A percentile compares a stretch with the other conserved stretches of the same genome.
phyloP scores from a whole-genome alignment of 106 monocot genomes.

The Dioscorea zingiberensis region DNA sequence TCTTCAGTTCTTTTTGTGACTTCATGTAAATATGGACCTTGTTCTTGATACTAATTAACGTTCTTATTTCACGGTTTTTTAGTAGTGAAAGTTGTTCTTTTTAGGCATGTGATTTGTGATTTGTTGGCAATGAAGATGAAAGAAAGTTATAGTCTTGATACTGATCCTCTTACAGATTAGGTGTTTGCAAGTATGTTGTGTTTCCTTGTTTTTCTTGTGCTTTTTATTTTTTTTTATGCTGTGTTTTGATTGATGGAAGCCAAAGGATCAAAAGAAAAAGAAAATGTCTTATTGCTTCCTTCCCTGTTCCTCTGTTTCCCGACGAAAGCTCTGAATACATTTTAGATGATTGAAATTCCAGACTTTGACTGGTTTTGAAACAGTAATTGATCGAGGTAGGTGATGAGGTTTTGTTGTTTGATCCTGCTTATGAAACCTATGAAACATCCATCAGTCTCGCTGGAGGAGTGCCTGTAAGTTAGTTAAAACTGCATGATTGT shows the following conservation, averaged over 20 bases:
- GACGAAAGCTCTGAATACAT: no score
- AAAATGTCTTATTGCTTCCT: not conserved
- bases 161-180: constrained; percentile 63
- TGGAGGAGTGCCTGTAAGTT: constrained; percentile 80
- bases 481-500: not conserved
- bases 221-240: not conserved
- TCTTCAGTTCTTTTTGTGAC: no score
- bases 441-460: constrained; percentile 65
- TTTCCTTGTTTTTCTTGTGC: not conserved
- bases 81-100: no score
- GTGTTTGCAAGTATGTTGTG: constrained; percentile 65
- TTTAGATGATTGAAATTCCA: no score
- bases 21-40: no score
- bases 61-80: no score
- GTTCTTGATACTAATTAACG: no score
- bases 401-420: constrained; percentile 83
- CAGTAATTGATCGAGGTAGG: constrained; percentile 78
- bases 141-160: constrained; percentile 35
- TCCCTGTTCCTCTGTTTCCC: not conserved
- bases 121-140: constrained; percentile 43
- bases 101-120: not conserved
- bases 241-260: no score
- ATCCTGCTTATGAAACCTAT: constrained; percentile 93
- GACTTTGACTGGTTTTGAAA: not conserved
- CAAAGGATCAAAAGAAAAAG: no score